Evolutionary conservation across 306 rosid genomes (phyloP).

Genomic region (Quercus wislizeni): DNA sequence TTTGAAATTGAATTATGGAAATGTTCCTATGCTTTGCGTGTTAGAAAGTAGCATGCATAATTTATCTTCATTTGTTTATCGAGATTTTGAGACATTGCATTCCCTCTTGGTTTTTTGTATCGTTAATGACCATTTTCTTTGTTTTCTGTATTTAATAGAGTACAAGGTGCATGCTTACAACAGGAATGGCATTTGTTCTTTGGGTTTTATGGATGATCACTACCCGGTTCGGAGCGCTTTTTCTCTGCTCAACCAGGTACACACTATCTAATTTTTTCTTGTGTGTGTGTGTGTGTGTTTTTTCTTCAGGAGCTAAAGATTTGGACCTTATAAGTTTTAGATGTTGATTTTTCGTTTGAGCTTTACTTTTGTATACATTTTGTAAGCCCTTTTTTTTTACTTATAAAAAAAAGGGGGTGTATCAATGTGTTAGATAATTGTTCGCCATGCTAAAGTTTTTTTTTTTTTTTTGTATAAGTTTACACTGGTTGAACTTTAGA

Average conservation of each 20-base stretch:
- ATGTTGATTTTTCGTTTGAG: too few relatives aligned
- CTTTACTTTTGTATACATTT: too few relatives aligned
- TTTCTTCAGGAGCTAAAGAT: not conserved
- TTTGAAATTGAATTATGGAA: not conserved
- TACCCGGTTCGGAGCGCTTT: constrained; percentile 93
- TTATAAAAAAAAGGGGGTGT: too few relatives aligned
- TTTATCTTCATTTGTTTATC: not conserved
- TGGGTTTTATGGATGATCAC: constrained; percentile 99
- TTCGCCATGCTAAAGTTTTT: not conserved
- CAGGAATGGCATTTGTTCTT: constrained; percentile 89
- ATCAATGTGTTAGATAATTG: too few relatives aligned
- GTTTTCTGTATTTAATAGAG: constrained; percentile 37
- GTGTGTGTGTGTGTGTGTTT: not conserved
- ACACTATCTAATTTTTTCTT: not conserved
- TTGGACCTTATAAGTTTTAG: not conserved
- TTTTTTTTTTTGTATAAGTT: not conserved
- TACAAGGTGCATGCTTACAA: constrained; percentile 90
- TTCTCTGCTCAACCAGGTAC: constrained; percentile 88
- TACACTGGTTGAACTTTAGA: not conserved
- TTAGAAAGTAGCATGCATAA: not conserved
- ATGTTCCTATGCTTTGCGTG: not conserved
- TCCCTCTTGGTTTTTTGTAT: not conserved
- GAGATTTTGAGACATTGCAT: not conserved
- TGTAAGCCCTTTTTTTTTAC: too few relatives aligned
- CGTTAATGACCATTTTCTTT: not conserved